Evolutionary conservation across 495 filamentous ascomycete species (phyloP).

Genomic region (Hyaloscypha bicolor): DNA sequence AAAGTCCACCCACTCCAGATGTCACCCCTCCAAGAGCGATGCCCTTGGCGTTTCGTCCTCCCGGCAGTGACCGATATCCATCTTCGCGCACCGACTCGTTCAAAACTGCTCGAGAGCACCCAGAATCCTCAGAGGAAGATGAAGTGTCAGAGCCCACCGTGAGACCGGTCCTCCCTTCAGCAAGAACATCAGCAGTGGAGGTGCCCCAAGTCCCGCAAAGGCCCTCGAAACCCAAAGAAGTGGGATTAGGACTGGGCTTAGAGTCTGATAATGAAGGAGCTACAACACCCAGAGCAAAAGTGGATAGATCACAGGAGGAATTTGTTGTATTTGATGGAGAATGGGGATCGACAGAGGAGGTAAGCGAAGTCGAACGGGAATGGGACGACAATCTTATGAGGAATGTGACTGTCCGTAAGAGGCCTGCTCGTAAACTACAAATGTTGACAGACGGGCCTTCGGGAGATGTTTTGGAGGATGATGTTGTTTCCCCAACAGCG

Average conservation of each 20-base stretch:
- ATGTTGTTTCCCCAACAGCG: conserved; percentile 49
- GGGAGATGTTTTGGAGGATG: conserved; percentile 49
- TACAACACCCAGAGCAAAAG: conserved; percentile 26
- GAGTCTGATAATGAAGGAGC: conserved; percentile 41
- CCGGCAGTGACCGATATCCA: conserved; percentile 44
- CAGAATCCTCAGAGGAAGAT: conserved; percentile 63
- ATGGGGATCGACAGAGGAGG: conserved; percentile 39
- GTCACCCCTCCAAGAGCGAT: conserved; percentile 64
- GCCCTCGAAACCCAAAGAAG: conserved; percentile 40
- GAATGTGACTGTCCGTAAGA: conserved; percentile 59
- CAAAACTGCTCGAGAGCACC: conserved; percentile 67
- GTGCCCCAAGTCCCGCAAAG: conserved; percentile 34
- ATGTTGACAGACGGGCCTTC: conserved; percentile 35
- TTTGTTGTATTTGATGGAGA: conserved; percentile 52
- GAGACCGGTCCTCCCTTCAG: conserved; percentile 47
- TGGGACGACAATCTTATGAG: conserved; percentile 58
- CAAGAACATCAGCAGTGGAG: conserved; percentile 44
- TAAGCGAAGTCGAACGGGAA: conserved; percentile 49
- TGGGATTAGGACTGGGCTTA: conserved; percentile 54
- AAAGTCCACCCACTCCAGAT: conserved; percentile 74
- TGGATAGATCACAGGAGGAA: conserved; percentile 35
- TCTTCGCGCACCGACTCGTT: conserved; percentile 70
- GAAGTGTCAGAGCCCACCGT: conserved; percentile 40
- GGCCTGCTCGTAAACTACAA: conserved; percentile 32
- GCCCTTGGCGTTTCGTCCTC: conserved; percentile 43